Conservation (phyloP, 371 early-diverging fungal genomes). For the Rhizomucor miehei region DNA sequence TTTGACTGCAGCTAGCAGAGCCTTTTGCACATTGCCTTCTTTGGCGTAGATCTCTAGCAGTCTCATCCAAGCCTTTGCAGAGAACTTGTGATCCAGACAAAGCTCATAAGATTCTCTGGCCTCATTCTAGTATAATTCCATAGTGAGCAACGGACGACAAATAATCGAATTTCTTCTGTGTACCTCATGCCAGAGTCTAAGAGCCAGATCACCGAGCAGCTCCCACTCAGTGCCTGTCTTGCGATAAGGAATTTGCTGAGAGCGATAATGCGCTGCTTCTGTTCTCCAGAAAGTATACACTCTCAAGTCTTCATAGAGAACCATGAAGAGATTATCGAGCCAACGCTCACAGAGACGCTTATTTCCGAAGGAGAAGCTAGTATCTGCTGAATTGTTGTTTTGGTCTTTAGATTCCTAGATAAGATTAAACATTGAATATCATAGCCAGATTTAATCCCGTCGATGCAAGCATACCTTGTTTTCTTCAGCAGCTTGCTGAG, state of each 20-base stretch:
- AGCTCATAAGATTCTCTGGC: conserved; percentile 87
- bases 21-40: conserved; percentile 73
- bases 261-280: conserved; percentile 64
- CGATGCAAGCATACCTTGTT: conserved; percentile 11
- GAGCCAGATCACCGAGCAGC: conserved; percentile 87
- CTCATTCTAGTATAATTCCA: conserved; percentile 56
- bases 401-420: conserved; percentile 16
- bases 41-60: conserved; percentile 82
- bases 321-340: conserved; percentile 98
- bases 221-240: conserved; percentile 97
- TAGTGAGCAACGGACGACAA: neutral
- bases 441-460: neutral
- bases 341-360: conserved; percentile 98
- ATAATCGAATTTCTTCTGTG: neutral
- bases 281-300: conserved; percentile 88
- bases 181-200: conserved; percentile 80
- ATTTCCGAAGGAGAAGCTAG: conserved; percentile 71
- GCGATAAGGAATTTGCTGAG: conserved; percentile 76
- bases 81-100: conserved; percentile 87
- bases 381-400: conserved; percentile 17
- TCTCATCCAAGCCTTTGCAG: conserved; percentile 81
- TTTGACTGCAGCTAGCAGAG: conserved; percentile 78
- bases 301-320: conserved; percentile 93
- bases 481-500: conserved; percentile 46
- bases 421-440: neutral